Base-by-base conservation (phyloP, 495 filamentous ascomycete species). In the Daldinia decipiens region DNA sequence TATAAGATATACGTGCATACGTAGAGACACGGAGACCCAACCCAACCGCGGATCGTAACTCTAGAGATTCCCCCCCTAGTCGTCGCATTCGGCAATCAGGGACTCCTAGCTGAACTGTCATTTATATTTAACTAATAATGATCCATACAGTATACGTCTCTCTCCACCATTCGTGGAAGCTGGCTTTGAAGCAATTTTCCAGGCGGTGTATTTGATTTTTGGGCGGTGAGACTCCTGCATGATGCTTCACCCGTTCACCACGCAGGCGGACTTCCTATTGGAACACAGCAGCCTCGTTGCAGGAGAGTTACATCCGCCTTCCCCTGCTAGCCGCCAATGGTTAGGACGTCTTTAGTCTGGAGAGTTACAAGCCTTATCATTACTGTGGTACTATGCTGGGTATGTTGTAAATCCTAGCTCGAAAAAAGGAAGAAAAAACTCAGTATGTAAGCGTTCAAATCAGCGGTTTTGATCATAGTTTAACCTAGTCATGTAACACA, bases 171-270 rank as follows among this genome's bases (percentile, higher is more conserved):
- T 59, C 53, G 31, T 32, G 26, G 32, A 27, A 59, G 34, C 53
- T 47, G 54, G n/a, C 38, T 45, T 53, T 21, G n/a, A 63, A 63
- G 54, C 31, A 34, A 56, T 39, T 36, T 32, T 32, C 65, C 24
- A 72, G 53, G 70, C 70, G 70, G 70, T 72, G 70, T 72, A 54
- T 57, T 47, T 36, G 19, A 31, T 57, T 47, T 67, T 68, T 74
- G 59, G 71, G 71, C 71, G 71, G 71, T 74, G 71, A 74, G 71
- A 67, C 71, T 73, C 53, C 71, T 74, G 71, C 71, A 65, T 62
- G 62, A 73, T 63, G 38, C 67, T 60, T 68, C 67, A 63, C 62
- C 58, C 65, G 8, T 74, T 74, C 67, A 74, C 71, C 62, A 66
- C 50, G 54, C 67, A 67, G 71, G 67, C 53, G 70, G 53, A 38